Conservation (phyloP, 2,329 filamentous ascomycete species). For the Botrytis fabae region DNA sequence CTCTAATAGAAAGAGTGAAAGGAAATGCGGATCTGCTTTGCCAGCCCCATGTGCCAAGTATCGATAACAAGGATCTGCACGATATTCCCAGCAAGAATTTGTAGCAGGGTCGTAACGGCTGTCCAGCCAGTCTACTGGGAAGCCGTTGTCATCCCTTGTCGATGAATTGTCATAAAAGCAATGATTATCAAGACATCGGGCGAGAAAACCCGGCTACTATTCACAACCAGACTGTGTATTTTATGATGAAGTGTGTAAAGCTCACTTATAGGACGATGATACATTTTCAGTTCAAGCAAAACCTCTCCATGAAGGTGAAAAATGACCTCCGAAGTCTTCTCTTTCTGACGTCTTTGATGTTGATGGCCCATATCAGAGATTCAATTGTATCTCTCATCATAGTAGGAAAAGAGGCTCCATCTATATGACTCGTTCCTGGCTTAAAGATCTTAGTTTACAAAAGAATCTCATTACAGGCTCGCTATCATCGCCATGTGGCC, state of each 20-base stretch:
- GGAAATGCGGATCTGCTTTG: background rate
- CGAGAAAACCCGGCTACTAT: background rate
- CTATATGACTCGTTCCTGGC: background rate
- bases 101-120: background rate
- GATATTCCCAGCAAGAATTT: background rate
- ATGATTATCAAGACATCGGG: background rate
- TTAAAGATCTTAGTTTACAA: background rate
- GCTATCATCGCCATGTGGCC: background rate
- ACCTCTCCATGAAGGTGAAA: background rate
- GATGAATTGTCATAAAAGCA: background rate
- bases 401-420: background rate
- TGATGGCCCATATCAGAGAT: background rate
- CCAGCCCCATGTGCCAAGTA: background rate
- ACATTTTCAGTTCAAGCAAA: background rate
- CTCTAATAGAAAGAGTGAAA: background rate
- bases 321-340: background rate
- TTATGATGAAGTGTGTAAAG: background rate
- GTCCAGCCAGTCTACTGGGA: background rate
- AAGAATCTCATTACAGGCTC: background rate
- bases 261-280: background rate
- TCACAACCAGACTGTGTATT: background rate
- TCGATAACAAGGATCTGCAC: background rate
- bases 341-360: background rate
- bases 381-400: background rate
- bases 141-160: background rate